These are phyloP conservation scores for Daldinia sp. DNA, from an alignment of 2,329 filamentous ascomycete genomes.

Conservation along the genomic window DNA sequence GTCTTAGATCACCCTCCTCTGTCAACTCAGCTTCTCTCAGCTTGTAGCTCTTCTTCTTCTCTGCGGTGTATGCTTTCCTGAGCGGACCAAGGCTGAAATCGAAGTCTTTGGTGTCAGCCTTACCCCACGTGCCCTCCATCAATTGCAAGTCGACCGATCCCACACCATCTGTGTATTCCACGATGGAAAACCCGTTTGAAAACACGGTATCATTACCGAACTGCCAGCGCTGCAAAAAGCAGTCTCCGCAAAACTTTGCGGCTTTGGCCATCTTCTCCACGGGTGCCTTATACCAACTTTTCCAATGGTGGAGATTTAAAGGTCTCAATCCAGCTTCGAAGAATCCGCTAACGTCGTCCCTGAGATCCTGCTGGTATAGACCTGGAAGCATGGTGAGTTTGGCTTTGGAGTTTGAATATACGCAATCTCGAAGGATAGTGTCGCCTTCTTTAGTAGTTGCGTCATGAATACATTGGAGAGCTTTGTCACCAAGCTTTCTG, in stretches of 20 bases:
- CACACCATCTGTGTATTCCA: conserved; percentile 59
- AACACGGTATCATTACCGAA: conserved; percentile 63
- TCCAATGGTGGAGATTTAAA: conserved; percentile 73
- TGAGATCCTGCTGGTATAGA: conserved; percentile 69
- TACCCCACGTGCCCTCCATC: conserved; percentile 67
- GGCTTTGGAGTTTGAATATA: conserved; percentile 66
- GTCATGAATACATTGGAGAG: conserved; percentile 62
- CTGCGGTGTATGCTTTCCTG: conserved; percentile 52
- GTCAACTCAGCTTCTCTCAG: conserved; percentile 60
- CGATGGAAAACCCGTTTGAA: conserved; percentile 70
- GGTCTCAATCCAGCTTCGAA: conserved; percentile 69
- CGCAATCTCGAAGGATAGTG: conserved; percentile 67
- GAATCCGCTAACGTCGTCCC: conserved; percentile 67
- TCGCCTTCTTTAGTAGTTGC: conserved; percentile 62
- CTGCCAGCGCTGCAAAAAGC: conserved; percentile 68
- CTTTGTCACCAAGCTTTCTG: conserved; percentile 59
- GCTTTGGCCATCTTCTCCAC: conserved; percentile 64
- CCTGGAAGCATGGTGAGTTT: conserved; percentile 67
- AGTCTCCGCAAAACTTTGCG: conserved; percentile 67
- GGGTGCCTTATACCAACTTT: conserved; percentile 67
- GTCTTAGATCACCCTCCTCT: conserved; percentile 59
- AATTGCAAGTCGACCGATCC: conserved; percentile 58
- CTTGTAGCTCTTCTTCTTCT: conserved; percentile 65
- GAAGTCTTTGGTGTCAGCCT: conserved; percentile 59
- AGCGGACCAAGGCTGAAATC: conserved; percentile 67